Evolutionary conservation across 2,329 filamentous ascomycete genomes (phyloP), one percentile per base, ranked within the genome.

Genomic region (Alternaria infectoria): DNA sequence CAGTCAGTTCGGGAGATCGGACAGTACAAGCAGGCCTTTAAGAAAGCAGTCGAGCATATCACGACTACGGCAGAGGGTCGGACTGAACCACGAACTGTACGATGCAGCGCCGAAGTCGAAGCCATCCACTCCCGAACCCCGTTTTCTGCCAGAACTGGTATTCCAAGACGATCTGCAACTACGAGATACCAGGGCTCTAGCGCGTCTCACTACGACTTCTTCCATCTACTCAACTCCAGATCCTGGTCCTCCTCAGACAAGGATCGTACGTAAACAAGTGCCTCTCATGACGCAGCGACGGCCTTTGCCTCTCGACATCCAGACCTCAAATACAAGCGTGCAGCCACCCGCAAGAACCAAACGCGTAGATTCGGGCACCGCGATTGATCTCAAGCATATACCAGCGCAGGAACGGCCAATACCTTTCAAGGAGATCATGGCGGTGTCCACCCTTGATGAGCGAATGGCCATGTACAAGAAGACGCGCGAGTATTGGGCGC

Each of bases 401-500:
- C 66, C 69, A 21, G 54, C 46, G 6, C 44, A 70, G 4, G 56
- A 73, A 19, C 61, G 73, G n/a, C 77, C 76, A 2, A 26, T 76
- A 10, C 71, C 70, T 2, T 79, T 79, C 66, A 68, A 73, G 26
- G 72, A 78, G 3, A 79, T 79, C 28, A 47, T 70, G 23, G 68
- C 71, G 3, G 67, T 75, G 3, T n/a, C 64, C 17, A 75, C 57
- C 23, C 69, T 75, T 30, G 64, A 64, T 25, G 70, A 75, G 43
- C 67, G 77, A 6, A 77, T 79, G 76, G 67, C 58, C 32, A 40
- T 76, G 57, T 79, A 79, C 49, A 71, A 74, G 64, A 71, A 67
- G 61, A 73, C 74, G n/a, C 72, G 75, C 32, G 69, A 77, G 3
- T 79, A 78, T 58, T 79, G 77, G 77, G 76, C 77, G 11, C 68